These are phyloP conservation scores for Mrakia hoshinonis DNA, from an alignment of 768 basidiomycete species.

Conservation along the genomic window DNA sequence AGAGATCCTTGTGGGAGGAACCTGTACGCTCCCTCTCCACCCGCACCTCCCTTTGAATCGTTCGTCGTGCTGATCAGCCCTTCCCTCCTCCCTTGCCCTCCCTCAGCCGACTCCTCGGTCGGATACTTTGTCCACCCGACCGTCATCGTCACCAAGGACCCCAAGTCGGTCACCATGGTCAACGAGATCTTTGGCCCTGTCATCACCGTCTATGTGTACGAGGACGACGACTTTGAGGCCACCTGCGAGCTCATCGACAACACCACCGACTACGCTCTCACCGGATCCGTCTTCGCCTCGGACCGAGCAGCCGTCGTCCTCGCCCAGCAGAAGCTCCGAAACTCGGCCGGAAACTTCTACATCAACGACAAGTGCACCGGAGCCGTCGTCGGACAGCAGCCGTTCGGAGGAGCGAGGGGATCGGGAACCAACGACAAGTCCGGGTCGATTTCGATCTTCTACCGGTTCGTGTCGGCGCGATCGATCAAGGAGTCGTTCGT, in stretches of 20 bases:
- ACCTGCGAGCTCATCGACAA: slow-evolving; percentile 77
- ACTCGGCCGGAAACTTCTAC: slow-evolving; percentile 74
- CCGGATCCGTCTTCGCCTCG: slow-evolving; percentile 82
- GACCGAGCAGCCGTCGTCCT: slow-evolving; percentile 71
- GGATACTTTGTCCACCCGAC: slow-evolving; percentile 94
- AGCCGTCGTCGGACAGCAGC: slow-evolving; percentile 95
- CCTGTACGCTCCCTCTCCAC: slow-evolving; percentile 45
- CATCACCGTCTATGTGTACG: slow-evolving; percentile 69
- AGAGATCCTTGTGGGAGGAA: slow-evolving; percentile 78
- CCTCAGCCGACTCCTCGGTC: slow-evolving; percentile 69
- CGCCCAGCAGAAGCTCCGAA: slow-evolving; percentile 73
- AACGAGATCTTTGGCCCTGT: slow-evolving; percentile 92
- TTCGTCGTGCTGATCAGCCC: not conserved
- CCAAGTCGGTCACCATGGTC: slow-evolving; percentile 57
- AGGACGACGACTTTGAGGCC: slow-evolving; percentile 76
- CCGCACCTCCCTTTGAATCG: not conserved
- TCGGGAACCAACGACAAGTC: slow-evolving; percentile 99
- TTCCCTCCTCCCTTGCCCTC: not conserved
- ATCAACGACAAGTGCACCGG: slow-evolving; percentile 69
- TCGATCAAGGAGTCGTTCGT: slow-evolving; percentile 98
- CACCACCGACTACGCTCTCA: slow-evolving; percentile 80
- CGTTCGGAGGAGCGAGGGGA: slow-evolving; percentile 86
- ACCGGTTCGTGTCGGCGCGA: slow-evolving; percentile 64
- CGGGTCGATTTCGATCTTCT: slow-evolving; percentile 67
- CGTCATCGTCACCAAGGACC: slow-evolving; percentile 84